A percentile compares a stretch with the other conserved stretches of the same genome.
Conservation (phyloP, 2,329 filamentous ascomycete genomes). For the Diaporthe citri region DNA sequence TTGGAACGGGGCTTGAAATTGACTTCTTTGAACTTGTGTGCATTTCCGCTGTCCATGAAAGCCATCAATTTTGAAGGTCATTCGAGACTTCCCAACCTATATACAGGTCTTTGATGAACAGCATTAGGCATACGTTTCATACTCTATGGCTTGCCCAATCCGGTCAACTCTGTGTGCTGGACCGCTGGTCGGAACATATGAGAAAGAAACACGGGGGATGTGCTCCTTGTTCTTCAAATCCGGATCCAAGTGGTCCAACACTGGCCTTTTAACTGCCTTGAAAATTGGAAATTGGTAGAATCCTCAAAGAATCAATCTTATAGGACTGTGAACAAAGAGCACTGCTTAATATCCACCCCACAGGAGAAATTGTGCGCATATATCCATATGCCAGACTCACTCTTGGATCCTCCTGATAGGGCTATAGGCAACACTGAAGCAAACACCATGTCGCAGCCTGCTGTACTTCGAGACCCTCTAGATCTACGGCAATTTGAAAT, state of each 20-base stretch:
- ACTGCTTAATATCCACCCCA: not conserved
- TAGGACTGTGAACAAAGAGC: not conserved
- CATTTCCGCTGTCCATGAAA: not conserved
- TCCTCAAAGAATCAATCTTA: not conserved
- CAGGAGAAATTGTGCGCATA: too few relatives aligned
- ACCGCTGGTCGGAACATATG: not conserved
- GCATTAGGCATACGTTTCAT: not conserved
- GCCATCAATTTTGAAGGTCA: not conserved
- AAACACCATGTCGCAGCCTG: not conserved
- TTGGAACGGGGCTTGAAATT: too few relatives aligned
- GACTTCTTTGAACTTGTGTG: not conserved
- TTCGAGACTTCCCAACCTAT: too few relatives aligned
- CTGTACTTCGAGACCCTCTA: not conserved
- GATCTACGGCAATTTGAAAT: not conserved
- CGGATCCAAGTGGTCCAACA: not conserved
- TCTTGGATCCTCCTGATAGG: not conserved
- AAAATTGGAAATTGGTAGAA: too few relatives aligned
- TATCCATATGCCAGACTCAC: not conserved
- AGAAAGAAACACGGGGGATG: not conserved
- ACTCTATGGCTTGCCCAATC: not conserved
- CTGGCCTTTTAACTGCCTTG: not conserved
- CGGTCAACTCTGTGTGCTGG: not conserved
- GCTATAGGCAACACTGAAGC: not conserved
- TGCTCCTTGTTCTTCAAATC: not conserved
- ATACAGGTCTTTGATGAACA: not conserved